Conservation (phyloP, 2,329 filamentous ascomycete species). For the Leptodontidium sp. region DNA sequence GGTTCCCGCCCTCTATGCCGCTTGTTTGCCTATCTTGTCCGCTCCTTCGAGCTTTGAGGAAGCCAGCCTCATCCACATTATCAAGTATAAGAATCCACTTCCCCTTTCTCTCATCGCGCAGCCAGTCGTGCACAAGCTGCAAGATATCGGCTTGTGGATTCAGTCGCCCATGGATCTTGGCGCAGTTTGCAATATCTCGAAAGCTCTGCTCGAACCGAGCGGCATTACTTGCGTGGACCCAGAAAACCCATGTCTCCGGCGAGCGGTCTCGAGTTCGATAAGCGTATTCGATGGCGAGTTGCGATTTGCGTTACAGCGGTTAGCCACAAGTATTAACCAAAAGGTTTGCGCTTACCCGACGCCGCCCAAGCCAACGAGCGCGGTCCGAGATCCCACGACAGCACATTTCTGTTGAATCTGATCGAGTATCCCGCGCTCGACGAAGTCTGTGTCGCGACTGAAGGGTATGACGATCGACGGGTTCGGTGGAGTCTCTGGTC, state of each 20-base stretch:
- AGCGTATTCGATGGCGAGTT: conserved; percentile 50
- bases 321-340: too few species aligned
- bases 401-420: conserved; percentile 42
- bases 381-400: conserved; percentile 34
- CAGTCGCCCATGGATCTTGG: too few species aligned
- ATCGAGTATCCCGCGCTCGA: conserved; percentile 37
- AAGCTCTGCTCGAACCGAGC: conserved; percentile 49
- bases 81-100: conserved; percentile 51
- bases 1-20: conserved; percentile 23
- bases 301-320: conserved; percentile 50
- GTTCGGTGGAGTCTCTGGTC: conserved; percentile 37
- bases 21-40: conserved; percentile 28
- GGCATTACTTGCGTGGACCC: conserved; percentile 48
- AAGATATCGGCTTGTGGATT: too few species aligned
- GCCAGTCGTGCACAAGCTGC: conserved; percentile 45
- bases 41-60: conserved; percentile 34
- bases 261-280: conserved; percentile 43
- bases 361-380: conserved; percentile 39
- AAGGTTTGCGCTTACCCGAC: conserved; percentile 37
- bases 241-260: conserved; percentile 49
- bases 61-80: conserved; percentile 48
- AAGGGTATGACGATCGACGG: conserved; percentile 37
- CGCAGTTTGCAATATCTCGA: conserved; percentile 47
- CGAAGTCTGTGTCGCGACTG: conserved; percentile 37
- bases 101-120: conserved; percentile 37